Conservation (phyloP, 306 rosid species). For the Dryas octopetala region DNA sequence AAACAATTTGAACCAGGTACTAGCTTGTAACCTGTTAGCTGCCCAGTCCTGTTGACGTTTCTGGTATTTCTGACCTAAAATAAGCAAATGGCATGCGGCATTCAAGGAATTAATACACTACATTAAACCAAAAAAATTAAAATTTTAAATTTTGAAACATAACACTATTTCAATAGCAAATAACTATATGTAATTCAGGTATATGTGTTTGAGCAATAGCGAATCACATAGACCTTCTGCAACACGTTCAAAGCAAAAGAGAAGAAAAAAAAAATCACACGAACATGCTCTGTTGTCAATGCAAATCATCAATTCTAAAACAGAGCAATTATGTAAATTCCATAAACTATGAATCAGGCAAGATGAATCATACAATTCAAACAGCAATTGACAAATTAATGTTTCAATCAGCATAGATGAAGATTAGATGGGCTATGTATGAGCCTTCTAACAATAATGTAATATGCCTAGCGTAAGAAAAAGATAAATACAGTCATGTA, state of each 20-base stretch:
- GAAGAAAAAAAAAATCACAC: background rate
- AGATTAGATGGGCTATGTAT: background rate
- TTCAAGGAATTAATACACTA: background rate
- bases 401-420: background rate
- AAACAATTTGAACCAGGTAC: conserved; percentile 84
- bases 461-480: too few species aligned
- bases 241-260: background rate
- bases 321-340: background rate
- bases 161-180: background rate
- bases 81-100: conserved; percentile 10
- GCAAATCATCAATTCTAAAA: background rate
- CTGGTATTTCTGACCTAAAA: conserved; percentile 76
- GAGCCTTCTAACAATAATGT: background rate
- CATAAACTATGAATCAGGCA: background rate
- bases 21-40: conserved; percentile 72
- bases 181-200: background rate
- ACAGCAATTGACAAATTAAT: background rate
- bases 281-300: background rate
- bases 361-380: background rate
- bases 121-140: background rate
- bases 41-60: conserved; percentile 71
- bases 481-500: too few species aligned
- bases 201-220: background rate
- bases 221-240: background rate
- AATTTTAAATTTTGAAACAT: background rate